Base-by-base conservation (phyloP, 257 asterid genomes). In the Solanum chmielewskii region DNA sequence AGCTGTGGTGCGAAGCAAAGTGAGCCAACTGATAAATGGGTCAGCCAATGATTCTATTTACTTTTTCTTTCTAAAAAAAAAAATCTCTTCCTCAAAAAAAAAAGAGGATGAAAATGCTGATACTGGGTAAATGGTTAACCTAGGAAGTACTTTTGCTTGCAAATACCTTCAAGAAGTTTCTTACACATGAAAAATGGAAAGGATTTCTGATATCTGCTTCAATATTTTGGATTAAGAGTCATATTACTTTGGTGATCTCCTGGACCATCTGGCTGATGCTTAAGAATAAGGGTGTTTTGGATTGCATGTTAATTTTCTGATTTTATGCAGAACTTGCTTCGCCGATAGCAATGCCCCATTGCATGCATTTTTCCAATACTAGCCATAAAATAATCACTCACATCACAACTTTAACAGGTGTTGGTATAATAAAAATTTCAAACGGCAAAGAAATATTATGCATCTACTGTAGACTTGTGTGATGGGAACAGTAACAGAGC, bases 401-500 rank as follows among this genome's bases (percentile, higher is more conserved):
- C 4, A 0, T 16, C 41, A 29, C 10, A 7, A 12, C 44, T 49
- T 10, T 33, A 88, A 76, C 70, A 94, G 98, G 98, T 97, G 89
- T 96, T 60, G 98, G 98, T 86, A 97, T 98, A 89, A 92, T 94
- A 49, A 97, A 91, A 97, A 95, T 91, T 95, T 89, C 97, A 97
- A 71, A 92, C 94, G 68, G 98, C 99, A 11, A 95, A 94, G 95
- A 97, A 95, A 91, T 97, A 97, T 87, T 95, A 94, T 91, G 98
- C 98, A 82, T 93, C 98, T 85, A 91, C 98, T 41, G 90, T 97
- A 88, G 98, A 95, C 87, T 90, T 95, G 70, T 94, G 98, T 2
- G 98, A 96, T 88, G 98, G 98, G 90, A 95, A 94, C 94, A 94
- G 94, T 92, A 91, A 85, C 82, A 91, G 96, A 89, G 98, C 98